Conservation (phyloP, 257 asterid species). For the Nicotiana knightiana region DNA sequence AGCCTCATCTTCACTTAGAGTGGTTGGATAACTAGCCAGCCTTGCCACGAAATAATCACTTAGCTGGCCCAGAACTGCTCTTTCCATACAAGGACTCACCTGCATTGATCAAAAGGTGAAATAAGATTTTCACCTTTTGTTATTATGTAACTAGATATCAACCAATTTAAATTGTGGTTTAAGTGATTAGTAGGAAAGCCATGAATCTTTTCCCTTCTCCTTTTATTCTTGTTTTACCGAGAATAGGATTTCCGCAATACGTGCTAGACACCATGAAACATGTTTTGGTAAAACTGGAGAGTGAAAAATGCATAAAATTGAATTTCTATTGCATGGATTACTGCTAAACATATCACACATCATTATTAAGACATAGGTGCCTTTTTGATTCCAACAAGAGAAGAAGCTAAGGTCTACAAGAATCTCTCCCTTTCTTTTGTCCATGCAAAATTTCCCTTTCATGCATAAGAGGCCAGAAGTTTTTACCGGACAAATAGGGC, state of each 20-base stretch:
- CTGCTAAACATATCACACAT: neutral
- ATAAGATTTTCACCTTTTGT: neutral
- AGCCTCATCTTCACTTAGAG: constrained; percentile 72
- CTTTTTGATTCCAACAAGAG: neutral
- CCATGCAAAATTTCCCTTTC: neutral
- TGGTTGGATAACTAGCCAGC: constrained; percentile 77
- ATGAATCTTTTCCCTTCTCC: neutral
- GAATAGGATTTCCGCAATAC: neutral
- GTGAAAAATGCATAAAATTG: neutral
- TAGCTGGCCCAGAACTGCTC: constrained; percentile 91
- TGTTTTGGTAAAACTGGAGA: neutral
- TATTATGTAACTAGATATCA: neutral
- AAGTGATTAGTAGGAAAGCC: neutral
- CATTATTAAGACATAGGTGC: neutral
- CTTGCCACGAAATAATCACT: constrained; percentile 61
- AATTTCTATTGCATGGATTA: neutral
- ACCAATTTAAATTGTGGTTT: neutral
- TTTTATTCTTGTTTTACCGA: neutral
- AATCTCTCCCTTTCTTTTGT: neutral
- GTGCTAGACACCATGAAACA: neutral
- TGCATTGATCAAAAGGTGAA: constrained; percentile 12
- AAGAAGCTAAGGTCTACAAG: neutral
- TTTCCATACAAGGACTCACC: constrained; percentile 95
- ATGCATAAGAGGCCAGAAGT: neutral
- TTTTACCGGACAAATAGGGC: constrained; percentile 93